Conservation (phyloP, 78 protist genomes). For the Goniomonas avonlea region DNA sequence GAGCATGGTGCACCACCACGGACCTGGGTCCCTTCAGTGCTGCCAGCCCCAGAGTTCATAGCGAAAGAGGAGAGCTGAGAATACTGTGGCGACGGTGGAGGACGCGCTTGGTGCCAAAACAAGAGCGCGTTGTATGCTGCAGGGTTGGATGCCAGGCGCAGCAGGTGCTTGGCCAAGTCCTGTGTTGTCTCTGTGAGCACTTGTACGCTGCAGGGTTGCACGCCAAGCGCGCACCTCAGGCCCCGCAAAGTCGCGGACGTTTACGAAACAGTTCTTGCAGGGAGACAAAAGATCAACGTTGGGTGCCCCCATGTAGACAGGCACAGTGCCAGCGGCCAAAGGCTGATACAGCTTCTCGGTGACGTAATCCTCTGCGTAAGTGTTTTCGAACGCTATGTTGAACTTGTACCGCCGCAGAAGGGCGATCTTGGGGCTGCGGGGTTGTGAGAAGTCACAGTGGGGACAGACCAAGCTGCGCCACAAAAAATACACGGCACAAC, state of each 20-base stretch:
- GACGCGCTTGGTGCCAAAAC: background rate
- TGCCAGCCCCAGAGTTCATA: background rate
- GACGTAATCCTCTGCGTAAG: conserved; percentile 50
- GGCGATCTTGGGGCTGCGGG: too few relatives aligned
- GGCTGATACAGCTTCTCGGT: conserved; percentile 60
- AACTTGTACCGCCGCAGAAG: conserved; percentile 38
- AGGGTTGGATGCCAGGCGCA: conserved; percentile 1
- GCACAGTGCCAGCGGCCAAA: conserved; percentile 25
- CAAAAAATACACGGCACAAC: too few relatives aligned
- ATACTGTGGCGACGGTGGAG: background rate
- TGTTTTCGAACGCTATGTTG: conserved; percentile 51
- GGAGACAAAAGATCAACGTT: conserved; percentile 36
- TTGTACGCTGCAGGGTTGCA: too few relatives aligned
- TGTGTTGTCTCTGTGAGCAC: too few relatives aligned
- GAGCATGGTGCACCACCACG: too few relatives aligned
- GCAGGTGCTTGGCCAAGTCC: background rate
- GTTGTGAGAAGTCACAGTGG: too few relatives aligned
- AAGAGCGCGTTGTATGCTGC: background rate
- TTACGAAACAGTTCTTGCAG: background rate
- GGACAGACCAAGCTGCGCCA: too few relatives aligned
- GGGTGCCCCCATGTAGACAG: conserved; percentile 51
- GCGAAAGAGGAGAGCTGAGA: background rate
- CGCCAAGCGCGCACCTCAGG: background rate
- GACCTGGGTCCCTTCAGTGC: too few relatives aligned
- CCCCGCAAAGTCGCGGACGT: background rate